Conservation (phyloP, 2,329 filamentous ascomycete species). For the Diaporthe destruens region DNA sequence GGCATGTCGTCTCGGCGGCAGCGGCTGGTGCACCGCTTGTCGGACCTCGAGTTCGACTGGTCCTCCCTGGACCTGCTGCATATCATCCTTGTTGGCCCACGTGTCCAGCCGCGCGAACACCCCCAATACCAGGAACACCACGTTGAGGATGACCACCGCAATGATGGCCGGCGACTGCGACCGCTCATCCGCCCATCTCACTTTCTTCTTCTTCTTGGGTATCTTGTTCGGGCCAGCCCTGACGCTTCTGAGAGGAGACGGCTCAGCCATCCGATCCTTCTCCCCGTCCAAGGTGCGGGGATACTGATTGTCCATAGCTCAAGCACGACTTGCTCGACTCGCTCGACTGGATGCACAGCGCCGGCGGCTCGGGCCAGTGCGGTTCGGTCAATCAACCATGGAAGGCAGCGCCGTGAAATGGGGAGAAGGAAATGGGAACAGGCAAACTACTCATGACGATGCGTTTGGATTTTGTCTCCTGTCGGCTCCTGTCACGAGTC, state of each 20-base stretch:
- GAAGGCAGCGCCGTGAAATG: neutral
- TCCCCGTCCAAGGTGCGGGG: conserved; percentile 7
- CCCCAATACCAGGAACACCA: neutral
- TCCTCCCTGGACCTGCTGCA: neutral
- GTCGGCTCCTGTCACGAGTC: conserved; percentile 12
- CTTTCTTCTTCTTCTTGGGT: conserved; percentile 12
- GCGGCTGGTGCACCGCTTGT: conserved; percentile 6
- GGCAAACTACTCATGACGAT: neutral
- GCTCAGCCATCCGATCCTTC: conserved; percentile 22
- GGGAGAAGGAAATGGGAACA: neutral
- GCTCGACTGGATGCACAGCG: conserved; percentile 9
- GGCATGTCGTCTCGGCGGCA: neutral
- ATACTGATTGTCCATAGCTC: conserved; percentile 6
- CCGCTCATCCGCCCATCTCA: conserved; percentile 24
- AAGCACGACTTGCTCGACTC: no score
- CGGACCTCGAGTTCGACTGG: conserved; percentile 25
- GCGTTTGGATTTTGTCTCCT: neutral
- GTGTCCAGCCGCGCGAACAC: neutral
- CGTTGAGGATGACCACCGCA: conserved; percentile 13
- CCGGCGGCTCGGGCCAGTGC: conserved; percentile 8
- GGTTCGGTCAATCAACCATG: neutral
- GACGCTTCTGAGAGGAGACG: neutral
- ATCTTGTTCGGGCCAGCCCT: conserved; percentile 9
- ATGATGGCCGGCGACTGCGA: neutral
- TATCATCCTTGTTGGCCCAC: neutral